Percentiles rank a stretch among this genome's conserved stretches.
phyloP scores from a whole-genome alignment of 2,329 filamentous ascomycete genomes.

The Mollisiaceae sp. region DNA sequence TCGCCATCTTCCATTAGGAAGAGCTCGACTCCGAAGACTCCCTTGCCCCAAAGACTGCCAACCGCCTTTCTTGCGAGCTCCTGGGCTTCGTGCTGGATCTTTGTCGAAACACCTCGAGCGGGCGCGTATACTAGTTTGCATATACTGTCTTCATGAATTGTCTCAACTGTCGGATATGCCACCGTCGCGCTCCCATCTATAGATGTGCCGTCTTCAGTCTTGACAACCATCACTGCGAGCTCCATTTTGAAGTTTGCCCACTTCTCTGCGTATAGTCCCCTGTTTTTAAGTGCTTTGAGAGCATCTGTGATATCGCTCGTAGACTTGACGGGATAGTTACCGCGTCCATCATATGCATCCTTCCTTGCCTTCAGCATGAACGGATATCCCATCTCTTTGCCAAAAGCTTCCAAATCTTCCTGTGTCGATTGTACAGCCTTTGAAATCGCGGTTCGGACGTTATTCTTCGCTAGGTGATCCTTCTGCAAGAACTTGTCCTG shows the following conservation, averaged over 20 bases:
- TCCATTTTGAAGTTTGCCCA: constrained; percentile 81
- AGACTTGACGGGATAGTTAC: constrained; percentile 69
- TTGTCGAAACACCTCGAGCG: constrained; percentile 69
- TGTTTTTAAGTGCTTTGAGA: constrained; percentile 68
- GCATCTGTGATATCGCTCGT: constrained; percentile 68
- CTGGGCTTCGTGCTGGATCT: constrained; percentile 69
- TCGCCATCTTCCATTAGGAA: constrained; percentile 76
- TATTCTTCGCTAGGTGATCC: constrained; percentile 70
- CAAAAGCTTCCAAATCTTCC: constrained; percentile 64
- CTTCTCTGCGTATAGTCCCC: constrained; percentile 86
- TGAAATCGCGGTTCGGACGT: constrained; percentile 74
- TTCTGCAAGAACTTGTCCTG: constrained; percentile 96
- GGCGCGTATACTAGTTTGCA: constrained; percentile 93
- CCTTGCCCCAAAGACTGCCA: constrained; percentile 80
- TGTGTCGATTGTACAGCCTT: constrained; percentile 61
- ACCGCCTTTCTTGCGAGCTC: constrained; percentile 81
- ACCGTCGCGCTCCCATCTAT: constrained; percentile 57
- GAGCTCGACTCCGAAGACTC: constrained; percentile 96
- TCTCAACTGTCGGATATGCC: constrained; percentile 90
- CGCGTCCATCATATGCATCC: constrained; percentile 90
- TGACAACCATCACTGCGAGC: constrained; percentile 92
- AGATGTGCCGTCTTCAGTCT: constrained; percentile 70
- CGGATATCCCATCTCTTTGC: constrained; percentile 73
- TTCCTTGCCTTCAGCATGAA: constrained; percentile 93
- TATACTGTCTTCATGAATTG: constrained; percentile 92